These are phyloP conservation scores for Coniella vitis DNA, from an alignment of 2,329 filamentous ascomycete genomes.

Conservation along the genomic window DNA sequence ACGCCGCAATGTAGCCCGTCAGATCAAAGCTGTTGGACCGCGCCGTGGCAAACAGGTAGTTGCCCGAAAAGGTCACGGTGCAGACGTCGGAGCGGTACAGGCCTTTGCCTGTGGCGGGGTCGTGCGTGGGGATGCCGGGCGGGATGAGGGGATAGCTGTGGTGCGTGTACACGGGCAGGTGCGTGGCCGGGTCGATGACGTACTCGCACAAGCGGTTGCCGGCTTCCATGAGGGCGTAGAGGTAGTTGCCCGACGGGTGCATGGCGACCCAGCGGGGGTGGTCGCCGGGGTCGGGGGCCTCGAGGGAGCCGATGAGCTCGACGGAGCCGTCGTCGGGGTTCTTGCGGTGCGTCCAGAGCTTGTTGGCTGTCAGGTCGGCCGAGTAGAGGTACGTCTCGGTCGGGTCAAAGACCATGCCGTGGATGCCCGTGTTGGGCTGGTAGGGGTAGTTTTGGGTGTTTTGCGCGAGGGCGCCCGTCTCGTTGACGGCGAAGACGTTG, in stretches of 20 bases:
- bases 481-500: constrained; percentile 63
- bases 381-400: constrained; percentile 71
- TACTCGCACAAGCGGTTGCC: constrained; percentile 80
- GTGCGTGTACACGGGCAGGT: constrained; percentile 71
- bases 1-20: constrained; percentile 78
- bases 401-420: constrained; percentile 76
- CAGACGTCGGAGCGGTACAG: constrained; percentile 86
- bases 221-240: constrained; percentile 87
- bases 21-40: constrained; percentile 68
- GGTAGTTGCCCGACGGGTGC: constrained; percentile 67
- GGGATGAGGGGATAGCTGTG: constrained; percentile 74
- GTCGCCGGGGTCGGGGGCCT: constrained; percentile 64
- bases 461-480: constrained; percentile 48
- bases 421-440: constrained; percentile 62
- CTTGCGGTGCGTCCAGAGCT: constrained; percentile 80
- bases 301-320: constrained; percentile 63
- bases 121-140: constrained; percentile 51
- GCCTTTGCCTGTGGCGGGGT: constrained; percentile 33
- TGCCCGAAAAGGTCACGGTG: constrained; percentile 58
- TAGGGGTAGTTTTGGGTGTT: constrained; percentile 71
- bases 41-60: constrained; percentile 79
- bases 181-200: constrained; percentile 65
- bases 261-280: constrained; percentile 87
- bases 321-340: constrained; percentile 27
- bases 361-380: constrained; percentile 70